Percentiles rank a stretch among this genome's conserved stretches.
Evolutionary conservation across 169 alveolate species (phyloP).

Genomic region (Cryptosporidium parvum): DNA sequence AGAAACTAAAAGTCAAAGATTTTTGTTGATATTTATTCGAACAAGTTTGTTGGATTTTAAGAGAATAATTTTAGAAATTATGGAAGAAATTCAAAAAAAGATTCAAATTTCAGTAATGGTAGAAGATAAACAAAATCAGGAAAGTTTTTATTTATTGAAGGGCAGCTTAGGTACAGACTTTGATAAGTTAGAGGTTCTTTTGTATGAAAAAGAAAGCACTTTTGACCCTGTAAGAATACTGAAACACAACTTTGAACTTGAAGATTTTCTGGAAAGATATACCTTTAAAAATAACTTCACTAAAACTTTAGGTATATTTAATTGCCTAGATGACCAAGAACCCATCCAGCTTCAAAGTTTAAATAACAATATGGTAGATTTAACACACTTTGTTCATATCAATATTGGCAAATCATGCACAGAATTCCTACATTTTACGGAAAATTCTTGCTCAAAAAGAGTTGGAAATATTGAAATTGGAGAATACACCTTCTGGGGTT

Average conservation of each 20-base stretch:
- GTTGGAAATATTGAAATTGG: constrained; percentile 56
- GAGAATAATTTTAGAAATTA: background rate
- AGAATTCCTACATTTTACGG: constrained; percentile 18
- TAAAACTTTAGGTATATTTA: constrained; percentile 22
- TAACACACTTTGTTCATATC: constrained; percentile 2
- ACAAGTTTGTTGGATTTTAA: background rate
- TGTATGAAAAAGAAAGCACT: background rate
- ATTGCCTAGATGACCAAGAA: constrained; percentile 37
- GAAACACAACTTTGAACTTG: background rate
- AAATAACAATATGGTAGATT: background rate
- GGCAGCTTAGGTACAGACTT: background rate
- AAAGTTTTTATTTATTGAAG: background rate
- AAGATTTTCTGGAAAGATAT: constrained; percentile 37
- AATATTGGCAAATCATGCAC: constrained; percentile 34
- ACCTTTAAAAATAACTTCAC: background rate
- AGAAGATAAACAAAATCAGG: background rate
- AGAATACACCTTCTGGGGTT: constrained; percentile 48
- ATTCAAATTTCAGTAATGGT: background rate
- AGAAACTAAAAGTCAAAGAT: background rate
- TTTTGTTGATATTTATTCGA: constrained; percentile 11
- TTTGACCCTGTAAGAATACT: constrained; percentile 2
- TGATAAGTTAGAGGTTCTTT: background rate
- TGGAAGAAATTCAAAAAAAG: background rate
- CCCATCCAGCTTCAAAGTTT: background rate
- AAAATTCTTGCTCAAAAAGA: background rate